Conservation (phyloP, 2,329 filamentous ascomycete species). For the Pseudocercospora fuligena region DNA sequence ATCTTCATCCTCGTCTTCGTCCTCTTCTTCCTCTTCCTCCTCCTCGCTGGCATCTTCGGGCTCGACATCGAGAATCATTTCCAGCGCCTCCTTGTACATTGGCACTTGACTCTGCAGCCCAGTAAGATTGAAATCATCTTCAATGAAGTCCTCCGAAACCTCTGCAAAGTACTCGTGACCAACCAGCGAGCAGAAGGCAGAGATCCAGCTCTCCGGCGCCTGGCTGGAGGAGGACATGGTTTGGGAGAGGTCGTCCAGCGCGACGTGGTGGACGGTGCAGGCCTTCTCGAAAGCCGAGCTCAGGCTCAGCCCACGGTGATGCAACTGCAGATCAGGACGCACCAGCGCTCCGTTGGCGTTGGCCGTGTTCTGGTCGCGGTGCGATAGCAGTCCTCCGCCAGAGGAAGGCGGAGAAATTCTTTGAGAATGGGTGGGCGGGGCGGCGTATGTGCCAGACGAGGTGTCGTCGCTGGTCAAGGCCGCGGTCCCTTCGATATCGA, state of each 20-base stretch:
- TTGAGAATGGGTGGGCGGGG: not conserved
- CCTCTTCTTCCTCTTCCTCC: slow-evolving; percentile 72
- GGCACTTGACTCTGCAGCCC: slow-evolving; percentile 92
- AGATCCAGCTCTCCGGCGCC: slow-evolving; percentile 90
- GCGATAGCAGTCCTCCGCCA: not conserved
- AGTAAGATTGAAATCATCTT: slow-evolving; percentile 99
- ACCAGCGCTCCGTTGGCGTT: slow-evolving; percentile 14
- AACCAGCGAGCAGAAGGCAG: slow-evolving; percentile 91
- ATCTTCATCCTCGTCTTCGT: slow-evolving; percentile 64
- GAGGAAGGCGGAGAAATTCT: not conserved
- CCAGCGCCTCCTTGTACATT: slow-evolving; percentile 98
- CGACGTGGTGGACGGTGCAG: slow-evolving; percentile 33
- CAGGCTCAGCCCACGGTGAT: slow-evolving; percentile 33
- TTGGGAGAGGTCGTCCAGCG: slow-evolving; percentile 30
- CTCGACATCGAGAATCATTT: slow-evolving; percentile 99
- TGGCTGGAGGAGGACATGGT: slow-evolving; percentile 63
- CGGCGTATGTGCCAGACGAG: slow-evolving; percentile 17
- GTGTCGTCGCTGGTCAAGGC: slow-evolving; percentile 23
- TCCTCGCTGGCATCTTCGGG: slow-evolving; percentile 92
- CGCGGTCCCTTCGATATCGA: slow-evolving; percentile 13
- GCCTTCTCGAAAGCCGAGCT: slow-evolving; percentile 38
- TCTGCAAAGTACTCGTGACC: slow-evolving; percentile 99
- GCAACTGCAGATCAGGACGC: slow-evolving; percentile 12
- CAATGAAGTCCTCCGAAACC: slow-evolving; percentile 98
- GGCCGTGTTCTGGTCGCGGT: not conserved